phyloP scores from a whole-genome alignment of 108 stramenopile genomes.

The Skeletonema grethae region DNA sequence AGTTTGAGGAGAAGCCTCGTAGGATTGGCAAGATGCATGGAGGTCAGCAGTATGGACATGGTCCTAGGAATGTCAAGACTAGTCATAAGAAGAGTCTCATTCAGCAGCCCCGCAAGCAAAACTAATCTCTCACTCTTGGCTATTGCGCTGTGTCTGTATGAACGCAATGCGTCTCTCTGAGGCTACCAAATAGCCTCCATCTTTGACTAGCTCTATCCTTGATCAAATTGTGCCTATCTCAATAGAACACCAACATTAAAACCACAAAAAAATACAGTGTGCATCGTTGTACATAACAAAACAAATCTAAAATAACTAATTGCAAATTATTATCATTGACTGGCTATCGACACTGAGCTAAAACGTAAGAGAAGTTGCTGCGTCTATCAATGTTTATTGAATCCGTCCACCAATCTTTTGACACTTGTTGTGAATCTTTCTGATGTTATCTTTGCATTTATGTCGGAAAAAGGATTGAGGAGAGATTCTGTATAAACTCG shows the following conservation, averaged over 20 bases:
- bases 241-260: not conserved
- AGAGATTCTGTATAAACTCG: conserved; percentile 37
- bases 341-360: too few relatives aligned
- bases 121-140: not conserved
- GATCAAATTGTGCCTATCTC: too few relatives aligned
- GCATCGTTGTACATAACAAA: conserved; percentile 4
- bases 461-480: conserved; percentile 36
- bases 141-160: too few relatives aligned
- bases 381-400: conserved; percentile 16
- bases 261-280: not conserved
- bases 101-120: conserved; percentile 42
- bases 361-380: not conserved
- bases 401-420: conserved; percentile 7
- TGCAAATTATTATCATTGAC: too few relatives aligned
- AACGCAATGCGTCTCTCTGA: too few relatives aligned
- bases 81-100: conserved; percentile 12
- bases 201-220: too few relatives aligned
- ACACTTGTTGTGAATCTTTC: conserved; percentile 27
- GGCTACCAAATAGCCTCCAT: too few relatives aligned
- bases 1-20: conserved; percentile 15
- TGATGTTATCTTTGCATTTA: conserved; percentile 35
- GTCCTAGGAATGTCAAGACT: conserved; percentile 31
- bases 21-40: conserved; percentile 9
- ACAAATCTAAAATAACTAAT: not conserved
- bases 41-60: conserved; percentile 5